Conservation (phyloP, 257 asterid species). For the Capsicum baccatum region DNA sequence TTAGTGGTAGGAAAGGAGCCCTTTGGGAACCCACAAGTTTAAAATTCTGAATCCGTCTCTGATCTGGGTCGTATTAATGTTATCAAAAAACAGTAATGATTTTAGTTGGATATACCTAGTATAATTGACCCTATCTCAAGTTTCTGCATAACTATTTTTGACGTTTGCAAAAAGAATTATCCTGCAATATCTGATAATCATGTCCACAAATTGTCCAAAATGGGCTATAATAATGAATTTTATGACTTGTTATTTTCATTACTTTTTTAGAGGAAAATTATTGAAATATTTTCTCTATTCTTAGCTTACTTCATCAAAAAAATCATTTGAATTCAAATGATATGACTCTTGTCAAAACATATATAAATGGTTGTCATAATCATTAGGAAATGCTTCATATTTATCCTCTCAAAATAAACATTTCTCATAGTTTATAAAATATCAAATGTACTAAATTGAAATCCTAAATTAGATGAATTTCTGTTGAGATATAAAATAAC, state of each 20-base stretch:
- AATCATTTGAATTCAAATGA: neutral
- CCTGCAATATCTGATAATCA: neutral
- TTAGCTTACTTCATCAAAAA: conserved; percentile 24
- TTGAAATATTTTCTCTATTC: neutral
- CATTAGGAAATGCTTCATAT: conserved; percentile 21
- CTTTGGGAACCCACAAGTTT: too few relatives aligned
- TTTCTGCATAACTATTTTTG: conserved; percentile 10
- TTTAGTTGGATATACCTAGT: neutral
- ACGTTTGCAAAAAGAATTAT: conserved; percentile 6
- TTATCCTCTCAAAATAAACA: neutral
- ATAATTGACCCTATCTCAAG: neutral
- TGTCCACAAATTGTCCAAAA: conserved; percentile 16
- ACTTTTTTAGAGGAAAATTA: neutral
- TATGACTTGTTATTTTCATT: conserved; percentile 4
- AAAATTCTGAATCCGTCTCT: too few relatives aligned
- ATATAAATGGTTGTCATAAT: conserved; percentile 12
- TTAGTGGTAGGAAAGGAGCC: too few relatives aligned
- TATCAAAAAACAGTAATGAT: neutral
- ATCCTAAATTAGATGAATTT: too few relatives aligned
- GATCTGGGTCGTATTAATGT: too few relatives aligned
- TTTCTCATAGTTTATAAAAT: neutral
- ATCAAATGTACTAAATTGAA: too few relatives aligned
- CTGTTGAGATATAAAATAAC: too few relatives aligned
- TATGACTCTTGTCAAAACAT: neutral
- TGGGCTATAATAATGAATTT: neutral